Base-by-base conservation (phyloP, 2,329 filamentous ascomycete genomes). In the Cryphonectria nitschkei region DNA sequence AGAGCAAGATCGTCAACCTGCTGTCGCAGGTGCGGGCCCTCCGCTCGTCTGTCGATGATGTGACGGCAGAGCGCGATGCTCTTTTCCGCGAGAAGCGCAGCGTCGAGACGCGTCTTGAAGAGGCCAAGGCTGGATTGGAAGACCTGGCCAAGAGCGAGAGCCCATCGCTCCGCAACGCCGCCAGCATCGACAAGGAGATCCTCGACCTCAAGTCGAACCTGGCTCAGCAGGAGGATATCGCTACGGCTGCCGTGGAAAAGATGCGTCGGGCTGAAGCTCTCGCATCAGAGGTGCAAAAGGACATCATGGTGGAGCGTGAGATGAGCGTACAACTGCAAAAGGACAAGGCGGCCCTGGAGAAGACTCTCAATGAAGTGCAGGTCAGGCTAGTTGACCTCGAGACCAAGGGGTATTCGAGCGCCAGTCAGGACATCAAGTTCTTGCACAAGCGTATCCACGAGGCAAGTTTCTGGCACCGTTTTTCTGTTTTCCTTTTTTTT, bases 351-450 rank as follows among this genome's bases (percentile, higher is more conserved):
- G 88, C 88, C 0, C 84, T 99, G 58, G 96, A 98, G 83, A 98
- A 97, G 85, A 89, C 88, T 68, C 85, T 97, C 66, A 97, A 95
- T 80, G 95, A 99, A 80, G 86, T 95, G 37, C 95, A 98, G 81
- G 88, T 98, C 68, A 90, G 90, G 78, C 89, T 97, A 69, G 92
- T 99, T 67, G 96, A 98, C 79, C 86, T 98, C 11, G 95, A 99
- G 83, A 98, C 96, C 60, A 98, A 98, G 85, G 94, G 95, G 68
- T 98, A 97, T 82, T 96, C 95, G 29, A 97, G 92, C 74, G 93
- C 93, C 34, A 97, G 95, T 80, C 94, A 97, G 77, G 95, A 98
- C 81, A 93, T 98, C 75, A 92, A 96, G 78, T 98, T 98, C 84
- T 82, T 98, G 77, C 93, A 98, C 82, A 95, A 94, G 78, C 90